These are phyloP conservation scores for Sonneratia alba DNA, from an alignment of 345 rosid species.

Conservation along the genomic window DNA sequence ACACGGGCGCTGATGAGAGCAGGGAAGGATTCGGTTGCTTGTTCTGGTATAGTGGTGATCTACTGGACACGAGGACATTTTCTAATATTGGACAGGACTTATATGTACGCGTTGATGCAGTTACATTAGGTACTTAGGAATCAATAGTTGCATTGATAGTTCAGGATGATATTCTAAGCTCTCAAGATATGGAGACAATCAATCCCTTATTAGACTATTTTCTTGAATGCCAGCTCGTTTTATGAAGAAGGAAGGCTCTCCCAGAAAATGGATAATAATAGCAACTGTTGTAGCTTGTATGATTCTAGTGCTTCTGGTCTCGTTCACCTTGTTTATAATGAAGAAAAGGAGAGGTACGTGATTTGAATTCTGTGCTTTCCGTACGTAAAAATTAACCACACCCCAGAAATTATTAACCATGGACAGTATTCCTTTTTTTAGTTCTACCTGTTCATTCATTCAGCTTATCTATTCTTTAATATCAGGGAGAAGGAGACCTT, in stretches of 20 bases:
- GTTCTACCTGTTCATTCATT: background rate
- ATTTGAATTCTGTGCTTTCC: background rate
- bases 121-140: constrained; percentile 1
- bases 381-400: background rate
- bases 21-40: constrained; percentile 20
- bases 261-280: background rate
- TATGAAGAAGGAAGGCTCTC: background rate
- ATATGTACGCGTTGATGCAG: constrained; percentile 12
- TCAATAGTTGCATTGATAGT: no score
- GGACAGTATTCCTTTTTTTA: no score
- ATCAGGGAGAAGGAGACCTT: constrained; percentile 11
- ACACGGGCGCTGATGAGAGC: background rate
- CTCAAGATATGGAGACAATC: background rate
- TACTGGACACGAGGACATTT: background rate
- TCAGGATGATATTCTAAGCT: background rate
- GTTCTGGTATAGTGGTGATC: constrained; percentile 21
- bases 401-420: background rate
- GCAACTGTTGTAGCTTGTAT: background rate
- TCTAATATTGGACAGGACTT: background rate
- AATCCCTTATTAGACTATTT: background rate
- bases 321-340: background rate
- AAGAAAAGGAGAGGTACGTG: background rate
- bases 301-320: background rate
- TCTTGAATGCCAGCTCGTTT: background rate
- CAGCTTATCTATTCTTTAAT: background rate